Evolutionary conservation across 495 filamentous ascomycete species (phyloP).

Genomic region (Bryoglossum gracile): DNA sequence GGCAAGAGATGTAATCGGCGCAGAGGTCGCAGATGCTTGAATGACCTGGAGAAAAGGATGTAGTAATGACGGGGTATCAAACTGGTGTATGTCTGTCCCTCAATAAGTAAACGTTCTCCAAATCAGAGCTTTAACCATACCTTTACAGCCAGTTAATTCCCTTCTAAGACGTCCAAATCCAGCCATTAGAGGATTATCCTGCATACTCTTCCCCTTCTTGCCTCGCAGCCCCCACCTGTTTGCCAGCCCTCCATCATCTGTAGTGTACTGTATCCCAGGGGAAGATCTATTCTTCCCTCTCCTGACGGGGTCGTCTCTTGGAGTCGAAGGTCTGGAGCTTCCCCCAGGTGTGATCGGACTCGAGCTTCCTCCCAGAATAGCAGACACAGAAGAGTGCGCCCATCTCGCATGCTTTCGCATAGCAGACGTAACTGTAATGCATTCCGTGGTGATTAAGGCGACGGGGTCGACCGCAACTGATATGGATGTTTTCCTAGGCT

Average conservation of each 20-base stretch:
- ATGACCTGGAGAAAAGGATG: constrained; percentile 97
- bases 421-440: constrained; percentile 93
- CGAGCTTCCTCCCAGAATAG: constrained; percentile 76
- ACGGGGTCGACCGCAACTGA: constrained; percentile 90
- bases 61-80: constrained; percentile 84
- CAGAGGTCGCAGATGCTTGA: constrained; percentile 91
- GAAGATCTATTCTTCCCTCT: constrained; percentile 40
- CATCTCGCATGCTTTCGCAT: constrained; percentile 98
- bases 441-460: constrained; percentile 95
- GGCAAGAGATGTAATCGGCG: constrained; percentile 90
- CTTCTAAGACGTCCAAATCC: constrained; percentile 85
- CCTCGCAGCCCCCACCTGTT: constrained; percentile 84
- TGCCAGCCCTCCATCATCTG: constrained; percentile 22
- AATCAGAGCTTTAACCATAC: constrained; percentile 30
- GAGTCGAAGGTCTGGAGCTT: constrained; percentile 24
- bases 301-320: constrained; percentile 19
- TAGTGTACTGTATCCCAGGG: constrained; percentile 44
- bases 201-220: constrained; percentile 96
- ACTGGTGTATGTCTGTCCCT: constrained; percentile 67
- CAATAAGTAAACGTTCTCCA: constrained; percentile 4
- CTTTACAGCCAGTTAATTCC: constrained; percentile 85
- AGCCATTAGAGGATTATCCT: constrained; percentile 95
- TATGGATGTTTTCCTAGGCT: constrained; percentile 23
- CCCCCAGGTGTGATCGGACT: constrained; percentile 27
- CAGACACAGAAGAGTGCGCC: constrained; percentile 93